Evolutionary conservation across 140 eudicot species (phyloP), one percentile per base, ranked within the genome.

Genomic region (Senecio squalidus): DNA sequence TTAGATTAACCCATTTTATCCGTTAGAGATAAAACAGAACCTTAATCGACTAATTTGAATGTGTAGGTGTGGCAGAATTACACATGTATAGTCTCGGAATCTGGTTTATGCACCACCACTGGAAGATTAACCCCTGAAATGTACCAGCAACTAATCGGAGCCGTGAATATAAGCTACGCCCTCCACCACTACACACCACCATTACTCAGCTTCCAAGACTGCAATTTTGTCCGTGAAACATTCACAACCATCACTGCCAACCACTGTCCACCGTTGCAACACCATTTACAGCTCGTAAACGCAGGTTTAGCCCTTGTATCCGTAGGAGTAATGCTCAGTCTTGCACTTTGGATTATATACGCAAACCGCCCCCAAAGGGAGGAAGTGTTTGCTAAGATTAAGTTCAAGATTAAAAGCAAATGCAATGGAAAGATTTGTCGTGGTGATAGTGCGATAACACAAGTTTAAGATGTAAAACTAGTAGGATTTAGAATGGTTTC

Each of bases 301-400:
- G 88, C 83, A 0, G 93, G 96, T 30, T 61, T 92, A 23, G 87
- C 58, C 36, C 73, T 92, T 7, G 77, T 92, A 58, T 87, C 96
- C 5, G 83, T 77, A 9, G 98, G 96, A 20, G 79, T 92, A 25
- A 69, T 88, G 87, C 82, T 92, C 16, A 76, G 96, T 72, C 96
- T 92, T 48, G 80, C 79, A 3, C 81, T 92, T 55, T 92, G 98
- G 98, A 74, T 87, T 4, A n/a, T 82, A 27, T 87, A 82, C 29
- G 87, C 96, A 39, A 88, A 92, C 96, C 93, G 95, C 96, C 95
- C 93, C 93, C 95, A 64, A 84, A 88, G 88, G 84, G 85, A 83
- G 98, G 96, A 92, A 51, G 89, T 73, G 93, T 84, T 88, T 75
- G 95, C 76, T 39, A 76, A 72, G 58, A 58, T 80, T 22, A 65